Evolutionary conservation across 345 rosid genomes (phyloP), one percentile per base, ranked within the genome.

Genomic region (Eucalyptus paniculata): DNA sequence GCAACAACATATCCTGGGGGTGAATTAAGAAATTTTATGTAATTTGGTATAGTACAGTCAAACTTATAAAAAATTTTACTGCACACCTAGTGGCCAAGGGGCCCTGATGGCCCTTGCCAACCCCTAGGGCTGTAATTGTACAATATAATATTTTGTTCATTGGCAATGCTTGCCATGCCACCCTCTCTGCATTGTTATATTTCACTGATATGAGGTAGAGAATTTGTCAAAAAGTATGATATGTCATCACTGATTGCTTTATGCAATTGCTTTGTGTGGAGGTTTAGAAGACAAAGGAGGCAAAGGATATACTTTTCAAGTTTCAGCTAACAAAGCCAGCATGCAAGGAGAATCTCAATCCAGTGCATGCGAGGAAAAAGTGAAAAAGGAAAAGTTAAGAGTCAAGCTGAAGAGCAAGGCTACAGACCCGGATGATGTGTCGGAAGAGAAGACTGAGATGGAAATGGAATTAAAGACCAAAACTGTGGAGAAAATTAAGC

Each of bases 391-490:
- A 89, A 93, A 95, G 88, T 60, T 94, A 90, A 92, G 95, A 88
- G 81, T 94, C 44, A 94, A 92, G 91, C 86, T 95, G 89, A 93
- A 96, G 94, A 83, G 93, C 32, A 89, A 94, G 62, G 96, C 93
- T 87, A 26, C 65, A 87, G 91, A 91, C 67, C 23, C 93, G 34
- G 89, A 69, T 8, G 92, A 90, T 87, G 92, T 65, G 88, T 88
- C 90, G 56, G 92, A 89, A 77, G 92, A 91, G 44, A 91, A 93
- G 51, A 88, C 91, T 50, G 92, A 93, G 93, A 87, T 91, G 81
- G 96, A 94, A 88, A 88, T 94, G 90, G 95, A 94, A 86, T 91
- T 94, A 92, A 94, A 96, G 92, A 91, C 95, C 40, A 94, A 96
- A 91, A 90, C 95, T 3, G 88, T 86, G 2, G 96, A 96, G 93